These are phyloP conservation scores for Collybia nuda DNA, from an alignment of 768 basidiomycete species.

Conservation along the genomic window DNA sequence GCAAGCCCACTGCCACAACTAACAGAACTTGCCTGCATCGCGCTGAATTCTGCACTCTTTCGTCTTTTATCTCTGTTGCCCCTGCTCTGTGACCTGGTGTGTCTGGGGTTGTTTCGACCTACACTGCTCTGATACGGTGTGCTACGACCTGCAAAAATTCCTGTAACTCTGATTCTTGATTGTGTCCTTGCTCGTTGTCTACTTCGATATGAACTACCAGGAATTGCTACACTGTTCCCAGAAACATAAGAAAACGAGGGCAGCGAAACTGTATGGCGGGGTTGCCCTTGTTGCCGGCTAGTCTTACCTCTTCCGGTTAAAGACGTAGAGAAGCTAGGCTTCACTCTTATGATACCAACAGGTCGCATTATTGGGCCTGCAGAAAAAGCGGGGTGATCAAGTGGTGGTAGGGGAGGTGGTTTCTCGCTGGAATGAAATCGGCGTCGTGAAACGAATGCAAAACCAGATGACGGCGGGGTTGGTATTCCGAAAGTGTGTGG, in stretches of 20 bases:
- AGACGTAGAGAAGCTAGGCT: neutral
- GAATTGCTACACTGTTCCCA: neutral
- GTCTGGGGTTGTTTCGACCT: conserved; percentile 7
- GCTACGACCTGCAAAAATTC: conserved; percentile 8
- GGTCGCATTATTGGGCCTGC: conserved; percentile 4
- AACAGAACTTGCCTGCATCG: conserved; percentile 40
- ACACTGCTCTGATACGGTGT: conserved; percentile 8
- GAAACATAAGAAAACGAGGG: conserved; percentile 18
- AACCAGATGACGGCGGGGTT: conserved; percentile 25
- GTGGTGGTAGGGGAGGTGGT: conserved; percentile 55
- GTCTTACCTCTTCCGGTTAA: neutral
- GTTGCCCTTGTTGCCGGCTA: conserved; percentile 1
- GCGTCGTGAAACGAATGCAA: conserved; percentile 23
- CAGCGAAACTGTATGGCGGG: conserved; percentile 21
- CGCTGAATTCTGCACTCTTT: conserved; percentile 58
- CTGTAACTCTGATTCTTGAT: conserved; percentile 8
- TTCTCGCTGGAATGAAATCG: conserved; percentile 28
- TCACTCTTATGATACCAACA: neutral
- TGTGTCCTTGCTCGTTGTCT: conserved; percentile 14
- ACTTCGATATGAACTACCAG: neutral
- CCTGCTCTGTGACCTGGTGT: conserved; percentile 30
- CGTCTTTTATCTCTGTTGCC: conserved; percentile 39
- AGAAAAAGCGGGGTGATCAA: conserved; percentile 43
- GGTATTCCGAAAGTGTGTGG: conserved; percentile 32
- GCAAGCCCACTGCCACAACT: conserved; percentile 27